A percentile compares a stretch with the other conserved stretches of the same genome.
Evolutionary conservation across 1,284 basidiomycete genomes (phyloP).

Genomic region (Thelephora terrestris): DNA sequence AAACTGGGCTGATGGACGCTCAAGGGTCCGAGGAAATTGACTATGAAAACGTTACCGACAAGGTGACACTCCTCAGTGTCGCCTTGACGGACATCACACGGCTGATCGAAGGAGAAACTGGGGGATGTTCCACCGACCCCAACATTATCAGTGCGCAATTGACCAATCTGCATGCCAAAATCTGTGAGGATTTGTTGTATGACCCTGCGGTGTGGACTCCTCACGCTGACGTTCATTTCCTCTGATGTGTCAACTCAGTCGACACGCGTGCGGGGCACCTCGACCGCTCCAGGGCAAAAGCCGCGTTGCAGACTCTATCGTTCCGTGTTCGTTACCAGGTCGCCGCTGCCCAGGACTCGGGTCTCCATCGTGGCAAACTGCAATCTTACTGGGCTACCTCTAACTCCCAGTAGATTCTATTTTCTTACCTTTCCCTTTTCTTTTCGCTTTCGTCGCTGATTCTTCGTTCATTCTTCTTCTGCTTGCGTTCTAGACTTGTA

Average conservation of each 20-base stretch:
- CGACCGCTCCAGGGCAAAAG: conserved; percentile 62
- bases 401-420: too few relatives aligned
- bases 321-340: conserved; percentile 58
- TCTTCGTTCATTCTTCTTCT: too few relatives aligned
- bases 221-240: not conserved
- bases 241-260: conserved; percentile 26
- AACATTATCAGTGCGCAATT: conserved; percentile 36
- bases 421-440: too few relatives aligned
- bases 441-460: too few relatives aligned
- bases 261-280: conserved; percentile 64
- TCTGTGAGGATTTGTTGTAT: conserved; percentile 34
- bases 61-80: conserved; percentile 42
- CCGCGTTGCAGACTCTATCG: conserved; percentile 47
- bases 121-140: conserved; percentile 27
- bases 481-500: too few relatives aligned
- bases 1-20: conserved; percentile 30
- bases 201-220: not conserved
- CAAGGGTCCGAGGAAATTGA: conserved; percentile 28
- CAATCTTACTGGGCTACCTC: too few relatives aligned
- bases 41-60: conserved; percentile 45
- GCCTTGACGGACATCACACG: conserved; percentile 45
- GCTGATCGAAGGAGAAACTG: conserved; percentile 14
- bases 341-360: conserved; percentile 16
- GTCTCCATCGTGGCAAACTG: too few relatives aligned
- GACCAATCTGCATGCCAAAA: conserved; percentile 46